Evolutionary conservation across 2,329 filamentous ascomycete genomes (phyloP).

Genomic region (Gnomoniopsis sp.): DNA sequence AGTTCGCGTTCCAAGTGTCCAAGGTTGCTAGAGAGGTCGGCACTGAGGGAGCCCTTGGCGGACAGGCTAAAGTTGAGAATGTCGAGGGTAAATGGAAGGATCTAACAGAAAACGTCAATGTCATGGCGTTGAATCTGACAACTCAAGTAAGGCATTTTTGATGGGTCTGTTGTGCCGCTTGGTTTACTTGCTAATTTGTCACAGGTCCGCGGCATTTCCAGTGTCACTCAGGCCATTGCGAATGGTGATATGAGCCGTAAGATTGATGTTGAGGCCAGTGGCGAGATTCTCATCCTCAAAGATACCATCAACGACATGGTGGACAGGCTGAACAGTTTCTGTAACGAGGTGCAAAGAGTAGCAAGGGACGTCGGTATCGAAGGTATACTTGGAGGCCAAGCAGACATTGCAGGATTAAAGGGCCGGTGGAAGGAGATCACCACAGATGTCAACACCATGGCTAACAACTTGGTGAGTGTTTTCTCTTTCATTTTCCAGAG

Average conservation of each 20-base stretch:
- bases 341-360: constrained; percentile 90
- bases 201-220: constrained; percentile 85
- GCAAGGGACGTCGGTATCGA: constrained; percentile 96
- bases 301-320: constrained; percentile 99
- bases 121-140: constrained; percentile 66
- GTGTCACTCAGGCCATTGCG: constrained; percentile 91
- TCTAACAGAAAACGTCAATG: constrained; percentile 86
- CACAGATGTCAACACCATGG: constrained; percentile 93
- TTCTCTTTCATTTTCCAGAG: background rate
- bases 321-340: constrained; percentile 90
- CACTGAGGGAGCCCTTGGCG: constrained; percentile 90
- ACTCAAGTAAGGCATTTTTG: constrained; percentile 47
- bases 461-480: constrained; percentile 54
- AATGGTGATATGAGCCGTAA: constrained; percentile 95
- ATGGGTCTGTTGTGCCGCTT: background rate
- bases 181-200: background rate
- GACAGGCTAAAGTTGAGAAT: constrained; percentile 89
- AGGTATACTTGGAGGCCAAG: constrained; percentile 97
- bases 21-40: constrained; percentile 94
- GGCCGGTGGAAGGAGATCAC: constrained; percentile 99
- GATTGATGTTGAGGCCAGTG: constrained; percentile 91
- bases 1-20: constrained; percentile 95
- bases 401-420: constrained; percentile 87
- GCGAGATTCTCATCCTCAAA: constrained; percentile 90
- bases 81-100: constrained; percentile 99